phyloP scores from a whole-genome alignment of 108 stramenopile genomes.

The Chaetoceros muelleri region DNA sequence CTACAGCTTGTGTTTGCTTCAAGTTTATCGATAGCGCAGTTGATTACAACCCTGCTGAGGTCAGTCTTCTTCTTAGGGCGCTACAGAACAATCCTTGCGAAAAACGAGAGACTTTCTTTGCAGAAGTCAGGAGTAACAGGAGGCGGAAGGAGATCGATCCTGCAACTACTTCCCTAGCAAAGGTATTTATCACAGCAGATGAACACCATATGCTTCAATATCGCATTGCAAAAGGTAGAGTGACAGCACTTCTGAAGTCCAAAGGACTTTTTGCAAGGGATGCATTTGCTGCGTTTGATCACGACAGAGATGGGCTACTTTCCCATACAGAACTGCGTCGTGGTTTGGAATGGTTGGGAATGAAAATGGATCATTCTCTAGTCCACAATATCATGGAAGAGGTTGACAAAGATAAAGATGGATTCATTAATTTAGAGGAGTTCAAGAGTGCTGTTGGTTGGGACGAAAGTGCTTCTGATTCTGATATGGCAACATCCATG shows the following conservation, averaged over 20 bases:
- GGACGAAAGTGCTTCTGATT: constrained; percentile 62
- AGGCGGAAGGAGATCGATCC: constrained; percentile 89
- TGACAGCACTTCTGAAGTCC: constrained; percentile 82
- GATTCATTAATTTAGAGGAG: constrained; percentile 89
- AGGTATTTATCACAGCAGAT: constrained; percentile 89
- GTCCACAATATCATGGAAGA: constrained; percentile 86
- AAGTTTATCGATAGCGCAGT: constrained; percentile 92
- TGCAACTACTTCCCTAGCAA: constrained; percentile 81
- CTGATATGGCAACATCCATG: constrained; percentile 47
- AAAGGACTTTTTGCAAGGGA: constrained; percentile 92
- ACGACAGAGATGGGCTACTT: constrained; percentile 87
- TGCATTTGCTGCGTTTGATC: constrained; percentile 93
- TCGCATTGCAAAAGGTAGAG: constrained; percentile 86
- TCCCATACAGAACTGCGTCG: constrained; percentile 89
- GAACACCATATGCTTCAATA: constrained; percentile 94
- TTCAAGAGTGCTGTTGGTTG: constrained; percentile 93
- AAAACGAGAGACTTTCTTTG: constrained; percentile 83
- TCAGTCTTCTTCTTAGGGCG: constrained; percentile 84
- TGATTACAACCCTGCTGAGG: constrained; percentile 80
- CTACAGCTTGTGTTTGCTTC: constrained; percentile 85
- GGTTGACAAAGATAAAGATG: constrained; percentile 89
- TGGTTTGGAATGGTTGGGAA: constrained; percentile 91
- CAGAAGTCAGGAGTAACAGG: constrained; percentile 91
- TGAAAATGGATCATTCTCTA: constrained; percentile 66
- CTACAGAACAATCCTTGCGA: constrained; percentile 85